These are phyloP conservation scores for Phylloporus rhodoxanthus DNA, from an alignment of 768 basidiomycete species.

Conservation along the genomic window DNA sequence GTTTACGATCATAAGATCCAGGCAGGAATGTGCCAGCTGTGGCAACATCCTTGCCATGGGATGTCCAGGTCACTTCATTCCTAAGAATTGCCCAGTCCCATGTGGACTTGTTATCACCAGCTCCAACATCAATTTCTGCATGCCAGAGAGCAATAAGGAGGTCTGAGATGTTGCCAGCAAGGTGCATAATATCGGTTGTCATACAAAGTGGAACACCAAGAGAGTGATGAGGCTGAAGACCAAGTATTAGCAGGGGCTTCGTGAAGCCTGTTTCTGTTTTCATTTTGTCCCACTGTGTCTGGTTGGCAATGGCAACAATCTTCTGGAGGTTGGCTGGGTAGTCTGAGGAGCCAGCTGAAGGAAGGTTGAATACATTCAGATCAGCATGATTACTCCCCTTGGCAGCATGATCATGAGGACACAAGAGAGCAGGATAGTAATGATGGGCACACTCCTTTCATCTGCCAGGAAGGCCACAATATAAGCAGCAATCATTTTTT, in stretches of 20 bases:
- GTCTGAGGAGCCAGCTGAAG: not conserved
- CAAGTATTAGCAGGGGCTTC: conserved; percentile 34
- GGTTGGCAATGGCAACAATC: not conserved
- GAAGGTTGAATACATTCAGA: conserved; percentile 19
- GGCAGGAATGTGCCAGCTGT: conserved; percentile 8
- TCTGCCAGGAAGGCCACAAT: conserved; percentile 28
- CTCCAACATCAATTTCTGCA: conserved; percentile 10
- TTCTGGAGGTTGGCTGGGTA: not conserved
- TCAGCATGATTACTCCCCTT: conserved; percentile 28
- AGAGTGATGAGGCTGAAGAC: conserved; percentile 15
- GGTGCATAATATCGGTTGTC: conserved; percentile 41
- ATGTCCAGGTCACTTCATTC: conserved; percentile 11
- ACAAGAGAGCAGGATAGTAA: conserved; percentile 32
- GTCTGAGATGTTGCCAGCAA: conserved; percentile 24
- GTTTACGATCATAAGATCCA: conserved; percentile 18
- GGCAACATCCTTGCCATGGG: conserved; percentile 14
- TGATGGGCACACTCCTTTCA: conserved; percentile 19
- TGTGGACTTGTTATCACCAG: conserved; percentile 12
- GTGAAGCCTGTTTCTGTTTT: conserved; percentile 33
- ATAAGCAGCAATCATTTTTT: conserved; percentile 31
- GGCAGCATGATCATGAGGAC: conserved; percentile 25
- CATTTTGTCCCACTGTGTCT: conserved; percentile 20
- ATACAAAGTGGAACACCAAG: conserved; percentile 34
- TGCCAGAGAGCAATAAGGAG: conserved; percentile 23
- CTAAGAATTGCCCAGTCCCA: conserved; percentile 33